Percentiles rank a stretch among this genome's conserved stretches.
Evolutionary conservation across 441 rosid species (phyloP).

Genomic region (Pelargonium cotyledonis): DNA sequence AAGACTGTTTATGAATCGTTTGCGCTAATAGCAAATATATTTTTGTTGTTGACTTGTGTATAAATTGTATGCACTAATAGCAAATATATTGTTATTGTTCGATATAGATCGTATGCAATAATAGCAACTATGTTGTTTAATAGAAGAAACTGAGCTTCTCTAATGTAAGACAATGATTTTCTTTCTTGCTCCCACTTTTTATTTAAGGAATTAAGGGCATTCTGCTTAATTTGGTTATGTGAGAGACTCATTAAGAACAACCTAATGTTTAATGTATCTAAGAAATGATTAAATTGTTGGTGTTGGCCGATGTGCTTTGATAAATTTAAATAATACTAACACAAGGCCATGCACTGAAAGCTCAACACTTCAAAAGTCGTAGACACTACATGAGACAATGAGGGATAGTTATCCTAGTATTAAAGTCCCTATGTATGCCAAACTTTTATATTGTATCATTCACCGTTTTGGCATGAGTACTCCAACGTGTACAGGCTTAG

Average conservation of each 20-base stretch:
- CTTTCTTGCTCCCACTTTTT: background rate
- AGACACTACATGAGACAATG: background rate
- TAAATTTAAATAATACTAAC: no score
- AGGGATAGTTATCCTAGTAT: background rate
- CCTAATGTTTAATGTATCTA: no score
- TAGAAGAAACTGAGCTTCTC: background rate
- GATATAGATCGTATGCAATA: no score
- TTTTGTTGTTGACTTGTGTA: no score
- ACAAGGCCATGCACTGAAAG: no score
- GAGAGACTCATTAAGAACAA: background rate
- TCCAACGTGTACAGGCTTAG: background rate
- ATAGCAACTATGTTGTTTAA: no score
- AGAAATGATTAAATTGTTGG: no score
- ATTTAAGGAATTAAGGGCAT: background rate
- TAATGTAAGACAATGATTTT: background rate
- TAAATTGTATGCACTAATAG: no score
- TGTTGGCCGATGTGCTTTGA: no score
- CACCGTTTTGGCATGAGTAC: background rate
- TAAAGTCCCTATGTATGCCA: background rate
- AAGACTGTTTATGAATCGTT: no score
- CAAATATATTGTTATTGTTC: no score
- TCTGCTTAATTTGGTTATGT: background rate
- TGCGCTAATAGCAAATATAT: no score
- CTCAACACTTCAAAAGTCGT: background rate
- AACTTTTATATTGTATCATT: background rate